Evolutionary conservation across 192 early-diverging fungal species (phyloP), one percentile per base, ranked within the genome.

Genomic region (Coemansia sp.): DNA sequence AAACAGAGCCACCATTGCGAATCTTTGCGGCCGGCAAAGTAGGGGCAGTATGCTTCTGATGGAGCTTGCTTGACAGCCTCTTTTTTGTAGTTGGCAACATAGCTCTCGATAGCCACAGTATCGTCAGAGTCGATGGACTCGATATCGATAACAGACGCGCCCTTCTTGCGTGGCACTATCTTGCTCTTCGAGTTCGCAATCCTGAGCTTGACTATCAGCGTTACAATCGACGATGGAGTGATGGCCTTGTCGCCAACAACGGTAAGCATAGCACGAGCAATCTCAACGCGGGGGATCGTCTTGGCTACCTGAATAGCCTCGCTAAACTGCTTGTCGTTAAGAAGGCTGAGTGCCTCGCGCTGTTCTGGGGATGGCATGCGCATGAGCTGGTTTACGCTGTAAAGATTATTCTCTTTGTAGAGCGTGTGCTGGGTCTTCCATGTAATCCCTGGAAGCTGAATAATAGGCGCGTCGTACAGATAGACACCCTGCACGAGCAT

Each of bases 1-100:
- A 99, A 85, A 56, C 93, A 87, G 39, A 98, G 85, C 92, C 92
- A 97, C 94, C 94, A 99, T 77, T 81, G 87, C 46, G 94, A 88
- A 60, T 87, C 90, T 84, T 93, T 92, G 69, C 87, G 86, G 2
- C 85, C 85, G 38, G 86, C 69, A 75, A 81, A 84, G 67, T 81
- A 63, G 10, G 76, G 83, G 54, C 82, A 77, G 68, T 78, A 77
- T n/a, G 71, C 81, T 65, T 85, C 81, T 8, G 77, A 66, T 13
- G 81, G 63, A 37, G 64, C 38, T 58, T 74, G 65, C 65, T 75
- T 73, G 20, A 17, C 39, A 14, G 42, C 64, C 53, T 75, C 64
- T 66, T 63, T 65, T 19, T 49, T 61, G 53, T 59, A 63, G 65
- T 67, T 65, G 12, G 74, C 58, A 12, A 76, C 68, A 67, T 80